Evolutionary conservation across 768 basidiomycete species (phyloP), one percentile per base, ranked within the genome.

Genomic region (Leucocoprinus leucothites): DNA sequence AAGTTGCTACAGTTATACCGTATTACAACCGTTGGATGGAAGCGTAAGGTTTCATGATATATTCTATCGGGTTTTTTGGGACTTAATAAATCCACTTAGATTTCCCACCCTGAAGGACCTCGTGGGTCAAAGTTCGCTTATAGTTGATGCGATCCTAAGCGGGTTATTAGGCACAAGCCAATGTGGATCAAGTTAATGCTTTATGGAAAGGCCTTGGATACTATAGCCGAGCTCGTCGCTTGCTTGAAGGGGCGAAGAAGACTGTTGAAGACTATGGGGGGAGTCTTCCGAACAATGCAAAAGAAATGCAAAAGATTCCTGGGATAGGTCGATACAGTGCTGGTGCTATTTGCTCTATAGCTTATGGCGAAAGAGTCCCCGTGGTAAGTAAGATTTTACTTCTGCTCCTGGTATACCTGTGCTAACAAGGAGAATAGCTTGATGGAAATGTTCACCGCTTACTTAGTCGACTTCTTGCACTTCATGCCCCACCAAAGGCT

Each of bases 131-230:
- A 57, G 58, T 63, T 49, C 46, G 28, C n/a, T 42, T 53, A 58
- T 45, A 26, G 25, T 58, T 38, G 16, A 57, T 48, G 21, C 48
- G 46, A 53, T 35, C 54, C 58, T 59, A 53, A 49, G 36, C 42
- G 14, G 31, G 55, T 58, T 56, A 14, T 55, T 58, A 86, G 84
- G 89, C 91, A 9, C 67, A 69, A 40, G 82, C 89, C 16, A 80
- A 84, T 58, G 81, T 91, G 57, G 92, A 98, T 62, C 82, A 87
- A 19, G 92, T 97, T 56, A 95, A 98, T 66, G 72, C 82, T 1
- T 71, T 91, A 8, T 98, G 95, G 95, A 92, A 92, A 66, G 94
- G 93, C 16, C 75, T 95, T 2, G 93, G 94, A 6, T 95, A 94
- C 69, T 95, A 95, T 69, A 89, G 88, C 38, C 83, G 92, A 41